These are phyloP conservation scores for Penicillium sp. DNA, from an alignment of 2,329 filamentous ascomycete genomes.

Conservation along the genomic window DNA sequence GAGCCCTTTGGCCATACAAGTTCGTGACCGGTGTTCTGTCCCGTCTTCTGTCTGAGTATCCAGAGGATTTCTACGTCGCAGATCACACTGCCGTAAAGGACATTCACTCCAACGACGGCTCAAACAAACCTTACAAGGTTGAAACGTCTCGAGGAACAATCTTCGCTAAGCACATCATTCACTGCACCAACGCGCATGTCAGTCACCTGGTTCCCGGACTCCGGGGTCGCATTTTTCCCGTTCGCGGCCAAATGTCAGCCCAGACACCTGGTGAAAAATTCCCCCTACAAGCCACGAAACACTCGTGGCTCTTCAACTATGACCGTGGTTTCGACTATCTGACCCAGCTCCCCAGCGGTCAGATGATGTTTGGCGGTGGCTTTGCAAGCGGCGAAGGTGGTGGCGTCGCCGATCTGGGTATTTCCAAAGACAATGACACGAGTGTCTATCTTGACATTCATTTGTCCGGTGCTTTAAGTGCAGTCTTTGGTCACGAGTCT, in stretches of 20 bases:
- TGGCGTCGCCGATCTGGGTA: conserved; percentile 53
- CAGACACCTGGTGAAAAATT: conserved; percentile 41
- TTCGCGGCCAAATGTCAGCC: conserved; percentile 49
- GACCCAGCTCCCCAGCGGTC: conserved; percentile 51
- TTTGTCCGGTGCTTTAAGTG: conserved; percentile 32
- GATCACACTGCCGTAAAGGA: conserved; percentile 27
- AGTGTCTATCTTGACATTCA: conserved; percentile 33
- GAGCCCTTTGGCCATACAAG: conserved; percentile 39
- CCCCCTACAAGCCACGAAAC: conserved; percentile 36
- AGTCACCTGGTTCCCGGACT: conserved; percentile 56
- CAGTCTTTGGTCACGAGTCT: conserved; percentile 31
- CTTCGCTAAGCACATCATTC: conserved; percentile 56
- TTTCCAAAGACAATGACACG: conserved; percentile 50
- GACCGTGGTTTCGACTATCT: conserved; percentile 56
- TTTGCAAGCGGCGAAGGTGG: conserved; percentile 49
- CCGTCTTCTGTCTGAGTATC: conserved; percentile 30
- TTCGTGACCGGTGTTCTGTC: conserved; percentile 34
- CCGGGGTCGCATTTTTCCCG: conserved; percentile 43
- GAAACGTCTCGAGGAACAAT: conserved; percentile 53
- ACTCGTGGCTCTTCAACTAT: conserved; percentile 59
- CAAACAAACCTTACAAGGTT: conserved; percentile 43
- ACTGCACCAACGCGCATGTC: conserved; percentile 62
- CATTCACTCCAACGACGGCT: conserved; percentile 4
- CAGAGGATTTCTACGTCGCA: conserved; percentile 39
- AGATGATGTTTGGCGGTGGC: conserved; percentile 61